These are phyloP conservation scores for Eurotiales sp. DNA, from an alignment of 2,329 filamentous ascomycete genomes.

Conservation along the genomic window DNA sequence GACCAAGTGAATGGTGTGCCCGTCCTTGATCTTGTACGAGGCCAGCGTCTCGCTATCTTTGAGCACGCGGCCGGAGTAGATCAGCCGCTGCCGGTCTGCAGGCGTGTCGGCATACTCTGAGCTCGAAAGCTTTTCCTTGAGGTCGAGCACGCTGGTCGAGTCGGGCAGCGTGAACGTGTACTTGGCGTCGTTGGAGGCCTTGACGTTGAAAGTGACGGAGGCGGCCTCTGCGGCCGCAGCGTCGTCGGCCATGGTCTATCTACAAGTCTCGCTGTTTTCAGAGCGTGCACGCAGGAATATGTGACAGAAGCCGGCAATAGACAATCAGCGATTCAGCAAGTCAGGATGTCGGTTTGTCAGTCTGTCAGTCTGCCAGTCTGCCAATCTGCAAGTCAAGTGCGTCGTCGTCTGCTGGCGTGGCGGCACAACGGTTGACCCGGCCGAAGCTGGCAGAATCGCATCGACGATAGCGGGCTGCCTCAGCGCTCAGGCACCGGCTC, in stretches of 20 bases:
- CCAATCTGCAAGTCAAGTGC: not conserved
- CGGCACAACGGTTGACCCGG: not conserved
- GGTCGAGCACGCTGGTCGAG: constrained; percentile 72
- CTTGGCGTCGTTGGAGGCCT: constrained; percentile 87
- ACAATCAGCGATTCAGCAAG: too few species aligned
- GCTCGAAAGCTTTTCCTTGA: constrained; percentile 83
- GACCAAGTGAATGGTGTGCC: constrained; percentile 93
- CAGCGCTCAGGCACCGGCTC: not conserved
- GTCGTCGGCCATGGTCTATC: constrained; percentile 41
- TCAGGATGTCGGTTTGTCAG: too few species aligned
- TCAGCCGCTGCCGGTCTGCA: constrained; percentile 83
- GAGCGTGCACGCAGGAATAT: too few species aligned
- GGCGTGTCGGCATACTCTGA: constrained; percentile 83
- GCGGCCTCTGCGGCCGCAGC: constrained; percentile 55
- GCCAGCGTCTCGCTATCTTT: constrained; percentile 87
- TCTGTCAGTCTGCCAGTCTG: too few species aligned
- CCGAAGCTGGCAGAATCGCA: constrained; percentile 38
- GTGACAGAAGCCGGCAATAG: too few species aligned
- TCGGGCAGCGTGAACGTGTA: constrained; percentile 77
- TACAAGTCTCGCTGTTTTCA: too few species aligned
- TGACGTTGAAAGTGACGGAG: constrained; percentile 93
- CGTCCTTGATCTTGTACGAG: constrained; percentile 90
- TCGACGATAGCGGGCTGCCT: too few species aligned
- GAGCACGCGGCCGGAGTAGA: constrained; percentile 94
- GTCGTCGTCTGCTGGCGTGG: not conserved